phyloP scores from a whole-genome alignment of 768 basidiomycete species.

The Leccinum barrowsii region DNA sequence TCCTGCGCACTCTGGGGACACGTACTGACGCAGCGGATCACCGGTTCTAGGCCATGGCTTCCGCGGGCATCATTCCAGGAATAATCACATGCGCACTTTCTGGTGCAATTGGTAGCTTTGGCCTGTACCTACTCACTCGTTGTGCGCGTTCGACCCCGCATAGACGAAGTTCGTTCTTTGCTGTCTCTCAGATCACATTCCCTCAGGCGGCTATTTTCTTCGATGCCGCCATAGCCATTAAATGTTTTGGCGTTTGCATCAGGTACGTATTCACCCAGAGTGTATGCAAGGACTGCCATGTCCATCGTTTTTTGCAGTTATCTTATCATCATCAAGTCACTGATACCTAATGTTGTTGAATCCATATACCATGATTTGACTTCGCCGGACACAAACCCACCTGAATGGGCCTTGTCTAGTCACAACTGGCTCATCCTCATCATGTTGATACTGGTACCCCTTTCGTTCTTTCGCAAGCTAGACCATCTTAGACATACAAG shows the following conservation, averaged over 20 bases:
- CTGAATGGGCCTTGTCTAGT: conserved; percentile 72
- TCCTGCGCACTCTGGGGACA: not conserved
- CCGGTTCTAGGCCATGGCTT: conserved; percentile 72
- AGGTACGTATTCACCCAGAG: conserved; percentile 47
- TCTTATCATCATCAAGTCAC: conserved; percentile 87
- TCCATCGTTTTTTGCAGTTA: conserved; percentile 46
- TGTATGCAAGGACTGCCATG: not conserved
- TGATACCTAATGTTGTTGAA: conserved; percentile 87
- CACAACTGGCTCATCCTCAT: conserved; percentile 79
- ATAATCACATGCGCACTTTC: conserved; percentile 84
- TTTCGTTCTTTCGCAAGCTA: conserved; percentile 78
- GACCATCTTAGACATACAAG: conserved; percentile 88
- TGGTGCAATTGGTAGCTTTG: conserved; percentile 73
- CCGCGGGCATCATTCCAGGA: conserved; percentile 86
- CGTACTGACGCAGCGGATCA: not conserved
- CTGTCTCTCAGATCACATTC: conserved; percentile 81
- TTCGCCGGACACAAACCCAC: conserved; percentile 59
- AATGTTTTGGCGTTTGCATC: conserved; percentile 95
- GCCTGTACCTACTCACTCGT: conserved; percentile 82
- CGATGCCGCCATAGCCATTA: conserved; percentile 91
- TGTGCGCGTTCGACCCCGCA: conserved; percentile 77
- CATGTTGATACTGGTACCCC: conserved; percentile 73
- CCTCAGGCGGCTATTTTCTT: conserved; percentile 86
- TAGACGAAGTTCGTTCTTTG: conserved; percentile 78
- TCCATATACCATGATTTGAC: conserved; percentile 79